Evolutionary conservation across 225 moss, liverwort and hornwort genomes (phyloP), one percentile per base, ranked within the genome.

Genomic region (Climacium dendroides): DNA sequence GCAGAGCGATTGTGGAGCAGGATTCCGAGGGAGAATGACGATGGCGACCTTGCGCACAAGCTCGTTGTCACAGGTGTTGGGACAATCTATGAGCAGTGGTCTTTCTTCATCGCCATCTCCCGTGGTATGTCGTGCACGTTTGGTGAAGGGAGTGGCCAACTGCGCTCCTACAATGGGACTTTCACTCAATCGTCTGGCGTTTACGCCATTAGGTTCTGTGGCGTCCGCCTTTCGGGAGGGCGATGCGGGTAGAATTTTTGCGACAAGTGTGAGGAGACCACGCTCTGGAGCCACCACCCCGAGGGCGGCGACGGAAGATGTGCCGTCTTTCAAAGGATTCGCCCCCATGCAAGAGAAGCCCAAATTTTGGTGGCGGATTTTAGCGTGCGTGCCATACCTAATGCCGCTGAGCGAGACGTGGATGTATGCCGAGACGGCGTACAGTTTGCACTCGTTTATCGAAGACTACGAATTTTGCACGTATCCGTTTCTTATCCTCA

Each of bases 341-440:
- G 80, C 98, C 19, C 97, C 97, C 4, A 98, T 98, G 98, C 96
- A 95, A 47, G 89, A 94, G 92, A 98, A 98, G 89, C 98, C 97
- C 22, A 98, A 97, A 90, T 98, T 97, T 91, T 98, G 90, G 89
- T 98, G 98, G 98, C 95, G 98, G 76, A 94, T 97, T 74, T 84
- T 98, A 76, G 98, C 98, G n/a, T 98, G 98, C 63, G 90, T 98
- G 64, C 98, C 98, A 30, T 98, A 98, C 87, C 93, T 98, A 43
- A 98, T 98, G 98, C 98, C 98, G 28, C 85, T 98, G 90, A 97
- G 97, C 87, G 98, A 98, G 92, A 97, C 98, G 13, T 98, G 98
- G 98, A 98, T 98, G 98, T 97, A 98, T 69, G 98, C 98, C 60
- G 98, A 98, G 93, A 98, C 98, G 54, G 98, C 98, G 6, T 98